Evolutionary conservation across 2,329 filamentous ascomycete species (phyloP), one percentile per base, ranked within the genome.

Genomic region (Monilinia vaccinii-corymbosi): DNA sequence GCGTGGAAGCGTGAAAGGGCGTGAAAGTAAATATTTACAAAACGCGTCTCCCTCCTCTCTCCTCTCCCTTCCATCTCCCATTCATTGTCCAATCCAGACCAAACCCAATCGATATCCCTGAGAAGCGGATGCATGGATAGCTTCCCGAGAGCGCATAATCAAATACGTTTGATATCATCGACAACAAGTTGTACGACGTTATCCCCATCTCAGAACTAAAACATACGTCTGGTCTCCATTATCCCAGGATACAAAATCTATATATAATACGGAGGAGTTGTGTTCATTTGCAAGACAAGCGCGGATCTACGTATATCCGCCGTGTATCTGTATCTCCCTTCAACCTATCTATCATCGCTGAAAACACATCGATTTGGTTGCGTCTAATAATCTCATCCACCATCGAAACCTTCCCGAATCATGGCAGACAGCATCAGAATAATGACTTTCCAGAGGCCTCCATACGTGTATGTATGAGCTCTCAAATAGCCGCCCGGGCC

Each of bases 21-120:
- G 32, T 28, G 45, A 44, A 58, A 58, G 56, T 58, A 51, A 58
- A 58, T 51, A 58, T 58, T 58, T 51, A 58, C 56, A 49, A 42
- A 58, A 50, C 56, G 46, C 56, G 56, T 58, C 56, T 58, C 28
- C 56, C 32, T n/a, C n/a, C 28, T 28, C 25, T 6, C 25, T 28
- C 3, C 25, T 28, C 25, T 28, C 25, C 4, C 5, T 31, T 52
- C 36, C 32, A 44, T 53, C 14, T 42, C 14, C 50, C 6, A 28
- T 28, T 6, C 40, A 32, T 25, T 25, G 40, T 31, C 28, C 49
- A 38, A 52, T 28, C 8, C 38, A 16, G 13, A 23, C 38, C 32
- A 38, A 50, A 25, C 23, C 36, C 7, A 47, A 44, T 53, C 51
- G 56, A 28, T 16, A 52, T 40, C 46, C 45, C 38, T 23, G 38